These are phyloP conservation scores for Toxicodendron radicans DNA, from an alignment of 345 rosid genomes.

Conservation along the genomic window DNA sequence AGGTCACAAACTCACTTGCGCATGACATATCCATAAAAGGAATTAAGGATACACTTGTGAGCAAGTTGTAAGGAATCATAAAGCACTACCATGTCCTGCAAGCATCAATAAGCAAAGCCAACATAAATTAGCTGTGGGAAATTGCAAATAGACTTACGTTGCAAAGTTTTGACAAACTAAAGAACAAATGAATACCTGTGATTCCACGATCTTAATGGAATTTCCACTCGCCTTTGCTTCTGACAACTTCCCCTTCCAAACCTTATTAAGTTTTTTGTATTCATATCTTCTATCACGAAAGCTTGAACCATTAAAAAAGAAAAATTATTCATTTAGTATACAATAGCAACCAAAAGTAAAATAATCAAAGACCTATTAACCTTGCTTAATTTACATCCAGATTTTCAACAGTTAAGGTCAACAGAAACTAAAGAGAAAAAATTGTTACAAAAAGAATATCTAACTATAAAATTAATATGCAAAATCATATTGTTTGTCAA, in stretches of 20 bases:
- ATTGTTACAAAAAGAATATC: not conserved
- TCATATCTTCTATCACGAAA: constrained; percentile 98
- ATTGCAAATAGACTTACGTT: constrained; percentile 4
- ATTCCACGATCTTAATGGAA: constrained; percentile 93
- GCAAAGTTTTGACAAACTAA: constrained; percentile 9
- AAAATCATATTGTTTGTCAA: constrained; percentile 8
- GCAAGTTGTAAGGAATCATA: constrained; percentile 98
- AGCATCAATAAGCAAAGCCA: constrained; percentile 27
- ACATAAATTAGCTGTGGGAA: constrained; percentile 14
- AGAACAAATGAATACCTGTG: constrained; percentile 56
- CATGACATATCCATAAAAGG: constrained; percentile 99
- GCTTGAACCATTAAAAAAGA: constrained; percentile 43
- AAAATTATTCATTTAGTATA: constrained; percentile 27
- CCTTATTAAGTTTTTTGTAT: constrained; percentile 93
- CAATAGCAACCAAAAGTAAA: not conserved
- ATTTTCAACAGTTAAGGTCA: constrained; percentile 5
- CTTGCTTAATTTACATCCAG: not conserved
- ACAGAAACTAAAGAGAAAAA: not conserved
- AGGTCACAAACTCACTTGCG: constrained; percentile 71
- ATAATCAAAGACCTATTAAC: not conserved
- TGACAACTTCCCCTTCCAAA: constrained; percentile 94
- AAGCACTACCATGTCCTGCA: constrained; percentile 96
- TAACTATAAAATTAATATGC: constrained; percentile 1
- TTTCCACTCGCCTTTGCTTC: constrained; percentile 97
- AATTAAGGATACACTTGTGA: constrained; percentile 94